Evolutionary conservation across 164 flowering plant species (phyloP).

Genomic region (Annona cherimola): DNA sequence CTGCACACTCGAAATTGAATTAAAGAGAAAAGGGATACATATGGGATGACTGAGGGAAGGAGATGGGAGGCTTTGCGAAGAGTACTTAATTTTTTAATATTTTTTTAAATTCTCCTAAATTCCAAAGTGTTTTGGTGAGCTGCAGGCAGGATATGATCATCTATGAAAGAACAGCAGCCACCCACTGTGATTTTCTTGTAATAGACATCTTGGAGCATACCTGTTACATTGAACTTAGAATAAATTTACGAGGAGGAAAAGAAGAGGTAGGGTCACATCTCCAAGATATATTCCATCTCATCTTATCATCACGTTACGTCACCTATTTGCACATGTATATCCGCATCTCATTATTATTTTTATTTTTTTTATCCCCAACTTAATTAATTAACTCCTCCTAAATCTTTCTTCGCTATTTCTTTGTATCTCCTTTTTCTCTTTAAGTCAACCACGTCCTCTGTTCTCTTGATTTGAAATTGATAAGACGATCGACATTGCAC

Average conservation of each 20-base stretch:
- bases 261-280: neutral
- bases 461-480: no score
- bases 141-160: neutral
- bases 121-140: neutral
- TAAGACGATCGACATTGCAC: no score
- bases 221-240: neutral
- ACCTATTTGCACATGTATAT: neutral
- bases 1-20: no score
- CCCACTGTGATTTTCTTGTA: neutral
- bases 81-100: neutral
- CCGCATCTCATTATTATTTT: neutral
- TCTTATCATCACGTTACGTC: neutral
- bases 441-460: no score
- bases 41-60: neutral
- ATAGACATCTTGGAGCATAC: neutral
- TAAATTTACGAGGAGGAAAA: neutral
- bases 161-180: neutral
- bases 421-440: no score
- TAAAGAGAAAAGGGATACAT: no score
- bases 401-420: no score
- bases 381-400: no score
- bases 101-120: neutral
- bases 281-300: neutral
- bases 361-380: no score
- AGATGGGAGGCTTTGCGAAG: neutral